These are phyloP conservation scores for Pueraria montana DNA, from an alignment of 306 rosid genomes.

Conservation along the genomic window DNA sequence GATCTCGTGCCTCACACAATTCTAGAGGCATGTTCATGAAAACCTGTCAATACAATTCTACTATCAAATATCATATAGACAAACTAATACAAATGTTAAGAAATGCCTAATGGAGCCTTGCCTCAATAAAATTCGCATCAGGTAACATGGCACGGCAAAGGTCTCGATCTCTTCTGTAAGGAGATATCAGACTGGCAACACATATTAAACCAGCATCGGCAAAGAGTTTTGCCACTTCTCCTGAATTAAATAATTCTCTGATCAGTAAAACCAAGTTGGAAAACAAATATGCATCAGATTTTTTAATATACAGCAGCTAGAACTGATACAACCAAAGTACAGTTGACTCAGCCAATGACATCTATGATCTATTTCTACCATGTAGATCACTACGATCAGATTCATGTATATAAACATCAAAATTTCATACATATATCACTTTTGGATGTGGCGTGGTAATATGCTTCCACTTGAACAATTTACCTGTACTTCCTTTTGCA, in stretches of 20 bases:
- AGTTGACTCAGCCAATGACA: slow-evolving; percentile 7
- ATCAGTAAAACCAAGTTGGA: slow-evolving; percentile 42
- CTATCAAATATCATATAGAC: slow-evolving; percentile 44
- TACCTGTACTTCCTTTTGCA: slow-evolving; percentile 4
- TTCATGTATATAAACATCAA: slow-evolving; percentile 7
- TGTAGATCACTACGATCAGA: background rate
- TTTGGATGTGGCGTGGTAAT: background rate
- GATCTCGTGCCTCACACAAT: slow-evolving; percentile 82
- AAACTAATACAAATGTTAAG: slow-evolving; percentile 29
- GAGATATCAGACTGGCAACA: slow-evolving; percentile 87
- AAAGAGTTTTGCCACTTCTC: slow-evolving; percentile 87
- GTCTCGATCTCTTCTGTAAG: slow-evolving; percentile 77
- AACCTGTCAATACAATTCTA: slow-evolving; percentile 60
- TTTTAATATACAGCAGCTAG: slow-evolving; percentile 20
- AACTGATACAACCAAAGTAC: slow-evolving; percentile 21
- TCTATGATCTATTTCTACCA: background rate
- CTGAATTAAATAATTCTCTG: slow-evolving; percentile 53
- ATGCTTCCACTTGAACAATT: slow-evolving; percentile 30
- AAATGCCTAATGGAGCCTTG: slow-evolving; percentile 45
- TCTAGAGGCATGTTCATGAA: slow-evolving; percentile 87
- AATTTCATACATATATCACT: background rate
- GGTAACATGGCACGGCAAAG: slow-evolving; percentile 79
- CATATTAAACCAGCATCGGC: slow-evolving; percentile 84
- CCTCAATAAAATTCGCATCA: slow-evolving; percentile 78
- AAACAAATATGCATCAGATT: slow-evolving; percentile 1